These are phyloP conservation scores for Rhizopogon vinicolor DNA, from an alignment of 768 basidiomycete genomes.

Conservation along the genomic window DNA sequence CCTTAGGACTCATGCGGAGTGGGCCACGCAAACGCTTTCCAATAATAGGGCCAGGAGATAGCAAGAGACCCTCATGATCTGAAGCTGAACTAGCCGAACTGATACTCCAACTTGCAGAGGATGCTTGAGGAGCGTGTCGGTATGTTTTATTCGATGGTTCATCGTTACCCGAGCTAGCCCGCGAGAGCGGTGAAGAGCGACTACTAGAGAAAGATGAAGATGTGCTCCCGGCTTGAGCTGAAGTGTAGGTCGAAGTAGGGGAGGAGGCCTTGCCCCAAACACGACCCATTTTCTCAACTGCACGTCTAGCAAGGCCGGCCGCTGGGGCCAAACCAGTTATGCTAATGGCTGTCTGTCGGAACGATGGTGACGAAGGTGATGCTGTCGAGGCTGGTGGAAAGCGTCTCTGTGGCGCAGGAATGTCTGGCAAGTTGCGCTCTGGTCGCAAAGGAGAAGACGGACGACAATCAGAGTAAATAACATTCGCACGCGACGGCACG, in stretches of 20 bases:
- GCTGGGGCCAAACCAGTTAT: constrained; percentile 69
- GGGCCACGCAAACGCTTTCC: constrained; percentile 58
- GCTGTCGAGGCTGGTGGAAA: constrained; percentile 1
- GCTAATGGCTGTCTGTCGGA: constrained; percentile 68
- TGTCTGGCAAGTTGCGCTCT: constrained; percentile 25
- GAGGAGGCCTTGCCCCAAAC: constrained; percentile 45
- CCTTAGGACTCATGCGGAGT: constrained; percentile 29
- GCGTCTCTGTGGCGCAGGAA: constrained; percentile 19
- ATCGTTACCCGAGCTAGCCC: constrained; percentile 37
- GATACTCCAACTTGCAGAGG: constrained; percentile 56
- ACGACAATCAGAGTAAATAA: constrained; percentile 29
- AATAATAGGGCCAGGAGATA: constrained; percentile 42
- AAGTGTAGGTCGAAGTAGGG: constrained; percentile 40
- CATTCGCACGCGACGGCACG: constrained; percentile 13
- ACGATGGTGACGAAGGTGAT: constrained; percentile 25
- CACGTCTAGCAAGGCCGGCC: constrained; percentile 70
- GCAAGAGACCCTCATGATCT: constrained; percentile 38
- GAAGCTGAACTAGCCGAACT: constrained; percentile 46
- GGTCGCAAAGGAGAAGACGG: constrained; percentile 19
- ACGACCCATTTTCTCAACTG: constrained; percentile 73
- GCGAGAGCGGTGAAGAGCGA: constrained; percentile 28
- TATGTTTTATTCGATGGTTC: constrained; percentile 12
- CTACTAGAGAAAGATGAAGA: constrained; percentile 26
- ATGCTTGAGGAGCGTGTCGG: constrained; percentile 53
- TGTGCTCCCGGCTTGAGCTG: constrained; percentile 38